Evolutionary conservation across 768 basidiomycete genomes (phyloP).

Genomic region (Suillus americanus): DNA sequence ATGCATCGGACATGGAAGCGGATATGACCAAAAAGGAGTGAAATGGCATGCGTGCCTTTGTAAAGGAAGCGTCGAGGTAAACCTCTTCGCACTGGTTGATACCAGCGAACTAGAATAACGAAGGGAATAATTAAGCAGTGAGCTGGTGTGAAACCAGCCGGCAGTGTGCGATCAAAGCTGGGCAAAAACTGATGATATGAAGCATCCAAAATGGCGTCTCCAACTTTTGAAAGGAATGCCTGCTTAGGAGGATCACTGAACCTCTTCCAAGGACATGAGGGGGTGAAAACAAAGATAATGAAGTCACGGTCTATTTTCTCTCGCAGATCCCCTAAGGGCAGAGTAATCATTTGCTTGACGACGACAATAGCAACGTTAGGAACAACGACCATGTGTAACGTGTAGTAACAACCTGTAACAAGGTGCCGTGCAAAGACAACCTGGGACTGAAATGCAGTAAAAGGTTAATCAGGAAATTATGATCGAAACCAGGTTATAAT

Average conservation of each 20-base stretch:
- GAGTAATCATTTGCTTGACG: slow-evolving; percentile 11
- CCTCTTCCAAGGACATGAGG: background rate
- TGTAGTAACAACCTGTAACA: background rate
- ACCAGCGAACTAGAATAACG: slow-evolving; percentile 1
- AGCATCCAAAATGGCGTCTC: slow-evolving; percentile 4
- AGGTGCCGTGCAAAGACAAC: background rate
- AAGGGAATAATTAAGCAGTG: background rate
- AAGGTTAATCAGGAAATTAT: background rate
- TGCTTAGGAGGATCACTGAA: background rate
- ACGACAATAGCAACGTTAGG: slow-evolving; percentile 8
- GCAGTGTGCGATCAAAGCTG: slow-evolving; percentile 11
- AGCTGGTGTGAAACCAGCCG: slow-evolving; percentile 11
- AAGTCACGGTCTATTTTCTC: background rate
- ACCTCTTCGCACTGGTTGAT: slow-evolving; percentile 8
- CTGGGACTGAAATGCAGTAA: background rate
- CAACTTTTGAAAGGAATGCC: background rate
- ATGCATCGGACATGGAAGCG: slow-evolving; percentile 18
- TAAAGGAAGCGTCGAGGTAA: slow-evolving; percentile 3
- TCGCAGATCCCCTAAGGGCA: background rate
- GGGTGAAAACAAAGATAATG: background rate
- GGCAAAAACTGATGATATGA: slow-evolving; percentile 10
- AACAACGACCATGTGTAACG: background rate
- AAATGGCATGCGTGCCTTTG: slow-evolving; percentile 14
- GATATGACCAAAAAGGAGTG: slow-evolving; percentile 16
- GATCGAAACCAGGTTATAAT: background rate